Evolutionary conservation across 768 basidiomycete species (phyloP).

Genomic region (Melanogaster broomeanus): DNA sequence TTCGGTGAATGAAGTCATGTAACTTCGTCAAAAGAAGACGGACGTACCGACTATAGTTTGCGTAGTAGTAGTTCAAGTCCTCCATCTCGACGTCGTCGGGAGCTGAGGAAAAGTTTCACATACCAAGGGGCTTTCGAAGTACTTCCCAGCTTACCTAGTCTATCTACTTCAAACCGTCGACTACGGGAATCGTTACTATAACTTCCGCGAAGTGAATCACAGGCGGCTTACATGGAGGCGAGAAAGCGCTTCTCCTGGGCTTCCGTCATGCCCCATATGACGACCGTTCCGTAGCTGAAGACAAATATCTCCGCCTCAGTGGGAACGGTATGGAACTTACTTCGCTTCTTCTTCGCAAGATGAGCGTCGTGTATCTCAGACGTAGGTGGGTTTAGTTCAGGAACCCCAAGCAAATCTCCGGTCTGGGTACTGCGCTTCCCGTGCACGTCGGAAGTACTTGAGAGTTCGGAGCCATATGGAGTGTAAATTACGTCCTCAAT

Average conservation of each 20-base stretch:
- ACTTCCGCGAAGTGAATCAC: not conserved
- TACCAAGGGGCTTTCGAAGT: not conserved
- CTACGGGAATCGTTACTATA: constrained; percentile 40
- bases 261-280: constrained; percentile 98
- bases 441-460: constrained; percentile 32
- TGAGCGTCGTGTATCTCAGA: constrained; percentile 34
- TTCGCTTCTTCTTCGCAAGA: constrained; percentile 52
- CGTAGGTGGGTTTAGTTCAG: constrained; percentile 49
- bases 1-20: constrained; percentile 25
- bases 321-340: constrained; percentile 66
- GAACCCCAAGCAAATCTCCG: constrained; percentile 78
- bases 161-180: constrained; percentile 93
- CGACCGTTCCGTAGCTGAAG: constrained; percentile 93
- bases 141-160: constrained; percentile 55
- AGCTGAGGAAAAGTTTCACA: constrained; percentile 43
- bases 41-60: constrained; percentile 88
- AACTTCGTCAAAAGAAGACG: constrained; percentile 5
- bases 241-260: constrained; percentile 88
- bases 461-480: constrained; percentile 78
- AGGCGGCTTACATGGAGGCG: constrained; percentile 76
- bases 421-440: constrained; percentile 38
- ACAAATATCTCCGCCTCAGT: constrained; percentile 88
- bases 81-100: constrained; percentile 94
- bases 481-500: constrained; percentile 97
- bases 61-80: constrained; percentile 95